Conservation (phyloP, 768 basidiomycete species). For the Exidia glandulosa region DNA sequence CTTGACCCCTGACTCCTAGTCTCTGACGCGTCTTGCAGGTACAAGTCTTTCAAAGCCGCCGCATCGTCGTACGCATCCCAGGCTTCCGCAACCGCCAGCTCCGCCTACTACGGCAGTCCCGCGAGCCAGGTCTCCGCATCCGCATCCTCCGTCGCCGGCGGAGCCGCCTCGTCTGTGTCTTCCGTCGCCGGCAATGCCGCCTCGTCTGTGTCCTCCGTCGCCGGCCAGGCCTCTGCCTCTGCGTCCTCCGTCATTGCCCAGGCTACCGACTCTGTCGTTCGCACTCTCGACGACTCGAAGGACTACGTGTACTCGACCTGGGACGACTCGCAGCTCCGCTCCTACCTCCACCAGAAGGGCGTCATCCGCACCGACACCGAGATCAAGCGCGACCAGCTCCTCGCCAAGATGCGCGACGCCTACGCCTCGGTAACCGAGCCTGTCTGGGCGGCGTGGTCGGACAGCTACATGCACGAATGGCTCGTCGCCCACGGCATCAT, state of each 20-base stretch:
- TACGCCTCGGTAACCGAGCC: slow-evolving; percentile 55
- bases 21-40: slow-evolving; percentile 14
- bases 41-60: slow-evolving; percentile 46
- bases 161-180: slow-evolving; percentile 46
- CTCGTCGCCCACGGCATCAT: slow-evolving; percentile 68
- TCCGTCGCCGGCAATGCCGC: neutral
- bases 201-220: neutral
- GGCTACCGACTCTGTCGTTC: slow-evolving; percentile 39
- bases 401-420: slow-evolving; percentile 53
- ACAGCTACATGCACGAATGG: slow-evolving; percentile 78
- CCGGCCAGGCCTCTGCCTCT: slow-evolving; percentile 8
- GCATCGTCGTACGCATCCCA: slow-evolving; percentile 43
- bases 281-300: slow-evolving; percentile 55
- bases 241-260: slow-evolving; percentile 30
- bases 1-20: neutral
- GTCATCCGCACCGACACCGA: slow-evolving; percentile 52
- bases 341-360: slow-evolving; percentile 66
- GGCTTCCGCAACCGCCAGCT: slow-evolving; percentile 37
- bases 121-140: slow-evolving; percentile 10
- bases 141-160: slow-evolving; percentile 26
- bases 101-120: slow-evolving; percentile 39
- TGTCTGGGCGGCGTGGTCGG: slow-evolving; percentile 78
- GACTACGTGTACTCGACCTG: slow-evolving; percentile 88
- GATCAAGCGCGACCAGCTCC: slow-evolving; percentile 54
- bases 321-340: slow-evolving; percentile 66